Conservation (phyloP, 1,284 basidiomycete species). For the Cutaneotrichosporon curvatum region DNA sequence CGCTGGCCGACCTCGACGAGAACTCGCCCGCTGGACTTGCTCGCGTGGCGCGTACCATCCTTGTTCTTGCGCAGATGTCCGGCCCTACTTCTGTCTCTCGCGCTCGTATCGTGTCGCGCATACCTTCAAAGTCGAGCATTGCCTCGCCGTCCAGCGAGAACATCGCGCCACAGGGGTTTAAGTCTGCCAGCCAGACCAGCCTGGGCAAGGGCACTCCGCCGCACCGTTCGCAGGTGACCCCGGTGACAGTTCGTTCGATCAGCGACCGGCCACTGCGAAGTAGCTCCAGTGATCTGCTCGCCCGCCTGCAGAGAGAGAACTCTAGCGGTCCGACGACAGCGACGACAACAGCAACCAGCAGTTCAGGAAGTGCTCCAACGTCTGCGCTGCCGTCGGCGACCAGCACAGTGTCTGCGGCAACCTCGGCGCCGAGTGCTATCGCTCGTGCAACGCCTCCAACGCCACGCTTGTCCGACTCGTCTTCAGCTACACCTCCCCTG, state of each 20-base stretch:
- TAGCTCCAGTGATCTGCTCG: constrained; percentile 16
- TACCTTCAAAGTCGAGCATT: background rate
- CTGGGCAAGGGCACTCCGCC: background rate
- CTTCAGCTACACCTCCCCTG: constrained; percentile 5
- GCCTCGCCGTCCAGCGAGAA: background rate
- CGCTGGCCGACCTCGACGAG: constrained; percentile 27
- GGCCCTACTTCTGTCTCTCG: constrained; percentile 26
- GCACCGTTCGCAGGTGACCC: background rate
- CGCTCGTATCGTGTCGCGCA: background rate
- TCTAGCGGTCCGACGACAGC: background rate
- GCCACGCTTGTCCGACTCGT: background rate
- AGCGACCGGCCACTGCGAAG: constrained; percentile 10
- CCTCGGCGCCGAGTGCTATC: too few relatives aligned
- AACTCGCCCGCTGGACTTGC: constrained; percentile 27
- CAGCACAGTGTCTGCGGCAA: too few relatives aligned
- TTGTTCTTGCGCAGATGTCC: constrained; percentile 58
- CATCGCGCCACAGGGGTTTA: background rate
- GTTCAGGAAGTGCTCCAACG: too few relatives aligned
- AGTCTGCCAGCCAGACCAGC: background rate
- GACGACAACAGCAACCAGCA: background rate
- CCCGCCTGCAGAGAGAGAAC: constrained; percentile 8
- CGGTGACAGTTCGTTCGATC: background rate
- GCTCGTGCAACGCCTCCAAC: background rate
- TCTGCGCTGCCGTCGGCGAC: background rate
- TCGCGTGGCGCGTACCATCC: constrained; percentile 50